Percentiles rank a stretch among this genome's conserved stretches.
Conservation (phyloP, 2,329 filamentous ascomycete genomes). For the Huntiella decipiens region DNA sequence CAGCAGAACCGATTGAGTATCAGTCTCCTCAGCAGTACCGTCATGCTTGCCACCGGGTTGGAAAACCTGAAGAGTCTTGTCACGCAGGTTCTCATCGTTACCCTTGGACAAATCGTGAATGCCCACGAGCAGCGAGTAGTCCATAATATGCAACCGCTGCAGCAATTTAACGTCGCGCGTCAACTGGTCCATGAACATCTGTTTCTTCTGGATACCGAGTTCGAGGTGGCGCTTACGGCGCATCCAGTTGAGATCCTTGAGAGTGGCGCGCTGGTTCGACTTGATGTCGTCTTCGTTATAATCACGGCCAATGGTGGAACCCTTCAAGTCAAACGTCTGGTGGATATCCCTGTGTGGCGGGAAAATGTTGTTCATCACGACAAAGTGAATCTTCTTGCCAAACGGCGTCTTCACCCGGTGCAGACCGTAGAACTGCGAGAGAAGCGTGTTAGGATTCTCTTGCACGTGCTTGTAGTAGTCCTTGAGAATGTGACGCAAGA, state of each 20-base stretch:
- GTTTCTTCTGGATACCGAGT: conserved; percentile 74
- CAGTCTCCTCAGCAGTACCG: conserved; percentile 34
- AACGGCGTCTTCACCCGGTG: conserved; percentile 97
- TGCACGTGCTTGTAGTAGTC: conserved; percentile 90
- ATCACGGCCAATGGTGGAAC: conserved; percentile 83
- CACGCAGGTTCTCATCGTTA: conserved; percentile 83
- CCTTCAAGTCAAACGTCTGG: conserved; percentile 90
- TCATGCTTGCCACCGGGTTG: conserved; percentile 45
- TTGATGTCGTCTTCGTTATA: conserved; percentile 75
- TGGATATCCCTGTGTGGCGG: conserved; percentile 95
- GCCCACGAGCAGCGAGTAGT: conserved; percentile 87
- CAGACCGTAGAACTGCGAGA: conserved; percentile 93
- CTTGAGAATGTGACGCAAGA: conserved; percentile 62
- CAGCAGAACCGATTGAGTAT: conserved; percentile 46
- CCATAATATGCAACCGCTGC: conserved; percentile 88
- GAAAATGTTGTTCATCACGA: conserved; percentile 99
- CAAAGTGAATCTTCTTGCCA: conserved; percentile 95
- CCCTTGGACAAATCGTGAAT: conserved; percentile 81
- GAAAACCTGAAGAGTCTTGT: conserved; percentile 83
- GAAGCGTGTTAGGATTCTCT: conserved; percentile 84
- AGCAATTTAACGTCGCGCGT: conserved; percentile 70
- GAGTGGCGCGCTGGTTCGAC: conserved; percentile 73
- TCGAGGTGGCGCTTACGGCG: conserved; percentile 70
- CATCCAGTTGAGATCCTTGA: conserved; percentile 96
- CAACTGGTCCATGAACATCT: conserved; percentile 75